Evolutionary conservation across 768 basidiomycete genomes (phyloP), one percentile per base, ranked within the genome.

Genomic region (Cystofilobasidium ferigula): DNA sequence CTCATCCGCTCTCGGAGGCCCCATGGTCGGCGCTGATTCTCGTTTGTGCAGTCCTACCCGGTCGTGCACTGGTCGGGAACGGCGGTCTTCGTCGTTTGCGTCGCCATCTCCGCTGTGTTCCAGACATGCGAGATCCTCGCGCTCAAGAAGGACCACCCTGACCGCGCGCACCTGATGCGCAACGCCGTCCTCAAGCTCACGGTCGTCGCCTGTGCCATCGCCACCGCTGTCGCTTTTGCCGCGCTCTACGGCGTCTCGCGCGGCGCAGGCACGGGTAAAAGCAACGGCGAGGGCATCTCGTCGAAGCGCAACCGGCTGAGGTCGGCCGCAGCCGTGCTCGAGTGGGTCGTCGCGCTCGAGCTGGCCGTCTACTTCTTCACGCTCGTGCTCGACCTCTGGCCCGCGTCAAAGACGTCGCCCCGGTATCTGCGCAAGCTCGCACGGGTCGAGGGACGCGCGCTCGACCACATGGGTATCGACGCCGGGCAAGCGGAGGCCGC

Each of bases 331-430:
- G 77, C 74, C 9, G 72, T 71, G 22, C 26, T 43, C 28, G 43
- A 14, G 42, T 61, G 61, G 54, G 34, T 28, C 36, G 72, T 76
- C 30, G 71, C 76, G 2, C 75, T 76, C 70, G 69, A 73, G 61
- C 68, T 76, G 10, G 65, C 67, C 61, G 74, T 73, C 62, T 77
- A 79, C 73, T 74, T 77, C 60, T 53, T 72, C 38, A 76, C 76
- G 12, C 71, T 79, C 63, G 71, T 71, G 43, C 71, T 75, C 59
- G 78, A 79, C 67, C 71, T 78, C 14, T 79, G 76, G 76, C 77
- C 77, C 18, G 73, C 76, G 10, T 28, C 16, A 48, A 71, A 72
- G 61, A 69, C 71, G 3, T 68, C 67, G 42, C 67, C 67, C 16
- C 61, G 60, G 1, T 68, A 61, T 47, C 61, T 68, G 2, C 60